phyloP scores from a whole-genome alignment of 169 alveolate species.

The Babesia sp. region DNA sequence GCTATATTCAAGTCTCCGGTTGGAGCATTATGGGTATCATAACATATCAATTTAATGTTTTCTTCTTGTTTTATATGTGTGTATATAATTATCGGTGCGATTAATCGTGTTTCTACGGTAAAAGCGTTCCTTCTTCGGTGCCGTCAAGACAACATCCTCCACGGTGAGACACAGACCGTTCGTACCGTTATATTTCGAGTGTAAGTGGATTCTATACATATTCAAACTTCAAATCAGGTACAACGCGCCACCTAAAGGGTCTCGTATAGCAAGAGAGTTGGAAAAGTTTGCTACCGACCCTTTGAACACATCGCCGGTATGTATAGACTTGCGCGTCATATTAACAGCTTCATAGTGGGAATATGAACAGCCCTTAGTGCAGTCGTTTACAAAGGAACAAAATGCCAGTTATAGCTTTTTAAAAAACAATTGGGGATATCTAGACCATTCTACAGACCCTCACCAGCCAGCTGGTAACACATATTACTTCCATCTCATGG shows the following conservation, averaged over 20 bases:
- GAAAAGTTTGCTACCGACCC: conserved; percentile 43
- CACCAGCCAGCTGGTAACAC: conserved; percentile 69
- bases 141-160: background rate
- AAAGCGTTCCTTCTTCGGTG: background rate
- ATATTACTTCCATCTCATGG: background rate
- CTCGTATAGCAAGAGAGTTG: conserved; percentile 38
- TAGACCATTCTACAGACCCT: conserved; percentile 71
- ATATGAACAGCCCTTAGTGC: conserved; percentile 66
- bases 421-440: conserved; percentile 78
- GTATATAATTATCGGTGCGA: background rate
- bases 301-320: conserved; percentile 55
- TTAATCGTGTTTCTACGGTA: background rate
- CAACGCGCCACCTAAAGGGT: conserved; percentile 65
- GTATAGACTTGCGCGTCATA: conserved; percentile 30
- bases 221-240: conserved; percentile 4
- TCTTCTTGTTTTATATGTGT: background rate
- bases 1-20: background rate
- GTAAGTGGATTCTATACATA: background rate
- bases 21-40: background rate
- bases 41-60: conserved; percentile 10
- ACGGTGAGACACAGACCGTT: background rate
- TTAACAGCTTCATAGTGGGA: conserved; percentile 69
- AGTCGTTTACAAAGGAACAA: conserved; percentile 62
- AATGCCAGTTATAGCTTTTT: conserved; percentile 64
- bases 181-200: background rate